Conservation (phyloP, 2,329 filamentous ascomycete species). For the Ophiostoma montium region DNA sequence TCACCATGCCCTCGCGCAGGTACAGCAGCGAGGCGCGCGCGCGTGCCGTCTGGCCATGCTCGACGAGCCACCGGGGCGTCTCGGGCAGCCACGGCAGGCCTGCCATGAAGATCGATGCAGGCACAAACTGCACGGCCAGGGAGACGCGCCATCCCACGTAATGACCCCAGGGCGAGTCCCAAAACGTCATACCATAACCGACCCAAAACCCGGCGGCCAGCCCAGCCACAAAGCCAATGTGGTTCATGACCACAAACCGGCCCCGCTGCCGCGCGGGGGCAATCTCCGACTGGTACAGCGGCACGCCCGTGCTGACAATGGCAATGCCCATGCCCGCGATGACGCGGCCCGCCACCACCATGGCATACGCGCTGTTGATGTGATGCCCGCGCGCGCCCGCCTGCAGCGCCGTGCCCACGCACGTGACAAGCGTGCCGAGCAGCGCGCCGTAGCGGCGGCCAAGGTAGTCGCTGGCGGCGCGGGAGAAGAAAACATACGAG, state of each 20-base stretch:
- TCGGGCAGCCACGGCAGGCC: constrained; percentile 40
- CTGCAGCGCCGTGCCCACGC: constrained; percentile 34
- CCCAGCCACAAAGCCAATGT: constrained; percentile 42
- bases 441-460: constrained; percentile 38
- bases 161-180: constrained; percentile 28
- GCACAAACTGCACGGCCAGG: constrained; percentile 35
- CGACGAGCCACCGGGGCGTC: constrained; percentile 46
- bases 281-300: constrained; percentile 44
- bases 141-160: constrained; percentile 39
- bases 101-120: constrained; percentile 32
- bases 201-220: constrained; percentile 42
- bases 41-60: constrained; percentile 28
- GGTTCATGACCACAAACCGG: constrained; percentile 43
- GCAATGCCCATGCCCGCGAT: constrained; percentile 39
- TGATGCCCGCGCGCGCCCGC: constrained; percentile 29
- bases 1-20: constrained; percentile 32
- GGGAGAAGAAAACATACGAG: constrained; percentile 40
- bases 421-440: constrained; percentile 30
- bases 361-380: constrained; percentile 25
- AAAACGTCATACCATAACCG: constrained; percentile 41
- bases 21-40: constrained; percentile 31
- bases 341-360: constrained; percentile 37
- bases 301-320: constrained; percentile 41
- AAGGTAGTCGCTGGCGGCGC: constrained; percentile 33
- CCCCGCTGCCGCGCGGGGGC: constrained; percentile 38